Conservation (phyloP, 805 yeast species). For the Spathaspora sp. region DNA sequence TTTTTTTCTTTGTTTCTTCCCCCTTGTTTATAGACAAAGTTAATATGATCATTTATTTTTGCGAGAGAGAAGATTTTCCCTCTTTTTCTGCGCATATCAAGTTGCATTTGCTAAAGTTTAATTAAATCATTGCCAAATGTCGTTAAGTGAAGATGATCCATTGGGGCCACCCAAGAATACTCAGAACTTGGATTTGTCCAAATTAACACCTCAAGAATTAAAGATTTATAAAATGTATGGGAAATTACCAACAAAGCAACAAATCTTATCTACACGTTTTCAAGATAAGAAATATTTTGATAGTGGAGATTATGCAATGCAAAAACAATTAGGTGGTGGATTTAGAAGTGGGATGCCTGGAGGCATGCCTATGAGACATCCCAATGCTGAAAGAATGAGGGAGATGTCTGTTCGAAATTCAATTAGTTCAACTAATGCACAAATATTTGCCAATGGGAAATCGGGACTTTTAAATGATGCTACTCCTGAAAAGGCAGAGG, state of each 20-base stretch:
- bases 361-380: slow-evolving; percentile 41
- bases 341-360: slow-evolving; percentile 23
- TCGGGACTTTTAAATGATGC: slow-evolving; percentile 54
- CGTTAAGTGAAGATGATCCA: slow-evolving; percentile 46
- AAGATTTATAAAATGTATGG: slow-evolving; percentile 80
- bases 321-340: slow-evolving; percentile 36
- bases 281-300: slow-evolving; percentile 91
- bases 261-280: slow-evolving; percentile 67
- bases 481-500: slow-evolving; percentile 25
- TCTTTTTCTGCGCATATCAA: not conserved
- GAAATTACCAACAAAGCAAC: slow-evolving; percentile 76
- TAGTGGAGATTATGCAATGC: slow-evolving; percentile 91
- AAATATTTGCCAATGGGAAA: slow-evolving; percentile 45
- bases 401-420: slow-evolving; percentile 56
- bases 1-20: not conserved
- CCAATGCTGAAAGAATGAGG: slow-evolving; percentile 56
- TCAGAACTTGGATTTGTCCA: slow-evolving; percentile 49
- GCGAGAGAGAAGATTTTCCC: not conserved
- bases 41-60: not conserved
- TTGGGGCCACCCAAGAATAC: slow-evolving; percentile 44
- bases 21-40: not conserved
- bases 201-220: slow-evolving; percentile 74
- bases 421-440: slow-evolving; percentile 46
- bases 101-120: too few species aligned
- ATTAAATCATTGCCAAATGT: slow-evolving; percentile 16